Conservation (phyloP, 2,329 filamentous ascomycete genomes). For the Trichophyton verrucosum region DNA sequence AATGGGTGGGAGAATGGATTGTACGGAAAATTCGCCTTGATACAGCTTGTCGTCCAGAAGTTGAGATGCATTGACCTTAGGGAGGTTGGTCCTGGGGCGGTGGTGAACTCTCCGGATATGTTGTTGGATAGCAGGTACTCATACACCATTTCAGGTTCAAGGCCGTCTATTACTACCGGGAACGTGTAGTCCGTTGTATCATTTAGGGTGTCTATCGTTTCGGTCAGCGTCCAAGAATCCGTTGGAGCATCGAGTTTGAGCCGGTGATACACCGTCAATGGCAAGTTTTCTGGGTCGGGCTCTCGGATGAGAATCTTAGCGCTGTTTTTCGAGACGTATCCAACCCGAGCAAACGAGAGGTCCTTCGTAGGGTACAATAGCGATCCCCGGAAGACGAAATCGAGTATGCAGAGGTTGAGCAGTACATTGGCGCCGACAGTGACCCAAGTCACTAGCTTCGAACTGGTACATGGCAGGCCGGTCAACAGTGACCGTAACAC, state of each 20-base stretch:
- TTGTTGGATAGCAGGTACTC: constrained; percentile 81
- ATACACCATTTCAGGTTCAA: constrained; percentile 61
- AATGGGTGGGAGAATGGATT: constrained; percentile 71
- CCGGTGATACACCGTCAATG: constrained; percentile 52
- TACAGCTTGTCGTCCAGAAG: constrained; percentile 85
- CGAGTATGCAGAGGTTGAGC: constrained; percentile 57
- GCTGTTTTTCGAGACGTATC: constrained; percentile 68
- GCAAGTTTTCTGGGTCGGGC: constrained; percentile 61
- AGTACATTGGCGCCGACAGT: constrained; percentile 61
- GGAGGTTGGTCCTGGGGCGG: constrained; percentile 58
- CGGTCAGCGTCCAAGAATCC: constrained; percentile 51
- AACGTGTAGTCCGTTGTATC: constrained; percentile 75
- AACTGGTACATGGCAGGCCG: constrained; percentile 64
- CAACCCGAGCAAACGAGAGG: constrained; percentile 73
- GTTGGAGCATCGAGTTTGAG: constrained; percentile 23
- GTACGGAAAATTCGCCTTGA: constrained; percentile 85
- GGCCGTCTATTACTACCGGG: constrained; percentile 52
- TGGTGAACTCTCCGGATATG: constrained; percentile 67
- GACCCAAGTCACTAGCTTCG: constrained; percentile 50
- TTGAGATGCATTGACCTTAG: constrained; percentile 60
- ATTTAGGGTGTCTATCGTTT: constrained; percentile 52
- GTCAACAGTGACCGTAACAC: constrained; percentile 48
- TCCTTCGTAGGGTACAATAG: constrained; percentile 58
- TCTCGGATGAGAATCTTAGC: constrained; percentile 78
- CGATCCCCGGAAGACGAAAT: constrained; percentile 64